Conservation (phyloP, 2,329 filamentous ascomycete species). For the Hypoxylon sp. region DNA sequence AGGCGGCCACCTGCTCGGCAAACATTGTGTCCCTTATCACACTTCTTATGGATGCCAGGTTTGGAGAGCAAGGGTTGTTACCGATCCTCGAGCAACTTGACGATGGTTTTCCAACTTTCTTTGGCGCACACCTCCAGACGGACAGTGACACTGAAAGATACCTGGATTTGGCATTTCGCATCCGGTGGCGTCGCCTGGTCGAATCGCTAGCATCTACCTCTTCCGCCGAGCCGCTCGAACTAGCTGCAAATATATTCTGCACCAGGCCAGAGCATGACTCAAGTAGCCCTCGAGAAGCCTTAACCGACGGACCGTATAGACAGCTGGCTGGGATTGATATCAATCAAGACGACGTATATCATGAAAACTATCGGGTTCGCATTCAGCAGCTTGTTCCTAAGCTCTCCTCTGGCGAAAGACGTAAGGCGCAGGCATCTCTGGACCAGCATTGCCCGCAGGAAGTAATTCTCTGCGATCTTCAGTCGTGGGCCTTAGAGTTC, state of each 20-base stretch:
- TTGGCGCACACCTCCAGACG: slow-evolving; percentile 14
- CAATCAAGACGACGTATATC: slow-evolving; percentile 13
- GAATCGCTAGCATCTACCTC: slow-evolving; percentile 33
- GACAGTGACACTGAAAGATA: slow-evolving; percentile 13
- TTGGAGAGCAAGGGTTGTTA: slow-evolving; percentile 16
- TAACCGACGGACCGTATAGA: slow-evolving; percentile 43
- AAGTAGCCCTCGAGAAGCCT: slow-evolving; percentile 23
- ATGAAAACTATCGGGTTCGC: slow-evolving; percentile 18
- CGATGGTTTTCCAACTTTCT: slow-evolving; percentile 41
- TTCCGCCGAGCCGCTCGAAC: slow-evolving; percentile 27
- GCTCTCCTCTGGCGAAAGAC: slow-evolving; percentile 20
- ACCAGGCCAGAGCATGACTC: slow-evolving; percentile 1
- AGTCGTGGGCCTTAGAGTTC: slow-evolving; percentile 40
- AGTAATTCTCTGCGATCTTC: slow-evolving; percentile 37
- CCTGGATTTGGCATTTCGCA: slow-evolving; percentile 44
- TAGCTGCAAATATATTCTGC: slow-evolving; percentile 48
- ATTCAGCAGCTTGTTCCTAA: slow-evolving; percentile 31
- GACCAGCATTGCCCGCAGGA: slow-evolving; percentile 31
- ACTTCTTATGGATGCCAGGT: slow-evolving; percentile 36
- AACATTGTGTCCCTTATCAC: slow-evolving; percentile 48
- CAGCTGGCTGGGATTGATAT: slow-evolving; percentile 33
- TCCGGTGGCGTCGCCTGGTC: slow-evolving; percentile 44
- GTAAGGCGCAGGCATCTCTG: slow-evolving; percentile 19
- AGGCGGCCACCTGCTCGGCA: slow-evolving; percentile 37
- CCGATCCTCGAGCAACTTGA: slow-evolving; percentile 46